Conservation (phyloP, 768 basidiomycete genomes). For the Mycena leptocephala region DNA sequence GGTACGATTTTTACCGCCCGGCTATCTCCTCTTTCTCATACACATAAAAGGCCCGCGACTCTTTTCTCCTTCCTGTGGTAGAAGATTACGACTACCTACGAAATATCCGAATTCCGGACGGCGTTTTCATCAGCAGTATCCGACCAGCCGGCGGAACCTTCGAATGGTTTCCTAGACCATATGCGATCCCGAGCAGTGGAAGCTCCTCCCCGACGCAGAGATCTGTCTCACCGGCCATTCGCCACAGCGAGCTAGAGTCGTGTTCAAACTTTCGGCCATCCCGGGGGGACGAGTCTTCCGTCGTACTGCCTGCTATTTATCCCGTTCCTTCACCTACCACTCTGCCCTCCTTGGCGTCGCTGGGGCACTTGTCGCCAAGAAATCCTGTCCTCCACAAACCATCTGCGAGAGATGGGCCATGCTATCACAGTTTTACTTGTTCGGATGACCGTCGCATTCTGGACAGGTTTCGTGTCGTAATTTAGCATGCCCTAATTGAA, state of each 20-base stretch:
- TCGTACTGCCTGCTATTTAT: conserved; percentile 26
- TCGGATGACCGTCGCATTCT: conserved; percentile 52
- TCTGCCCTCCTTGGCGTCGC: conserved; percentile 29
- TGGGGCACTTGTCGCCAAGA: conserved; percentile 11
- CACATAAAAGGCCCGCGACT: conserved; percentile 46
- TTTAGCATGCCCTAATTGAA: too few species aligned
- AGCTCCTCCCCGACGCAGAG: background rate
- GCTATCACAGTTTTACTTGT: background rate
- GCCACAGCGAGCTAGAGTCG: background rate
- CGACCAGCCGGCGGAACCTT: background rate
- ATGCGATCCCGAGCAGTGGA: background rate
- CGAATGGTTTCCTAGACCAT: conserved; percentile 1
- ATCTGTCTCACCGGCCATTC: background rate
- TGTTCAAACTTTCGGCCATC: background rate
- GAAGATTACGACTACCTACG: conserved; percentile 69
- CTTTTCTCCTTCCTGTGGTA: conserved; percentile 64
- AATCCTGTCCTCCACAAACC: background rate
- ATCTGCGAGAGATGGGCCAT: background rate
- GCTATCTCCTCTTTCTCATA: background rate
- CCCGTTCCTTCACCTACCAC: background rate
- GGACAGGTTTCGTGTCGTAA: conserved; percentile 18
- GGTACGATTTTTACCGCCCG: conserved; percentile 49
- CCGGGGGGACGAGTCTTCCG: background rate
- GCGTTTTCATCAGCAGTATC: conserved; percentile 65
- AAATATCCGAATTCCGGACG: conserved; percentile 63